phyloP scores from a whole-genome alignment of 2,329 filamentous ascomycete species.

The Colletotrichum sojae region DNA sequence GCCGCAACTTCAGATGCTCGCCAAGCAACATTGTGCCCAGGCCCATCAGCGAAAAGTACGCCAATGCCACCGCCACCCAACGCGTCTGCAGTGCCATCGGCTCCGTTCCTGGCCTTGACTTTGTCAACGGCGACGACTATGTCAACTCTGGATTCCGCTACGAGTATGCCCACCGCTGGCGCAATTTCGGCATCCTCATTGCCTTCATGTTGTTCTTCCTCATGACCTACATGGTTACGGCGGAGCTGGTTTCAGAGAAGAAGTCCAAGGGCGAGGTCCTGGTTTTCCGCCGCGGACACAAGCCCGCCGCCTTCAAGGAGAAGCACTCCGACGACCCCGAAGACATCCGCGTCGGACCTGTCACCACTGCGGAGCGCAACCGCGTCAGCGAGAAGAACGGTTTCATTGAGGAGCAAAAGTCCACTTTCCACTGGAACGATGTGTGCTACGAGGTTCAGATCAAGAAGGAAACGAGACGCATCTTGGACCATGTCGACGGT shows the following conservation, averaged over 20 bases:
- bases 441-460: conserved; percentile 85
- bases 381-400: conserved; percentile 54
- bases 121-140: conserved; percentile 72
- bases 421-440: conserved; percentile 88
- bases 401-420: conserved; percentile 71
- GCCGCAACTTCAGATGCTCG: conserved; percentile 69
- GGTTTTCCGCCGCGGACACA: conserved; percentile 80
- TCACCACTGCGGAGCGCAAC: conserved; percentile 60
- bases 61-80: conserved; percentile 52
- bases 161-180: conserved; percentile 72
- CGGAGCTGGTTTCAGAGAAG: conserved; percentile 75
- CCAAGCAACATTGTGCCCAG: conserved; percentile 59
- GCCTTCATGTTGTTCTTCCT: conserved; percentile 76
- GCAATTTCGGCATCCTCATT: conserved; percentile 79
- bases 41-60: conserved; percentile 49
- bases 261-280: conserved; percentile 85
- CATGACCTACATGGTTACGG: conserved; percentile 72
- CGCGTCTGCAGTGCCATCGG: conserved; percentile 73
- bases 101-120: conserved; percentile 64
- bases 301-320: conserved; percentile 70
- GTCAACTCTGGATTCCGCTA: conserved; percentile 70
- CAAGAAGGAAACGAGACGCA: conserved; percentile 80
- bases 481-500: conserved; percentile 89
- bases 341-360: conserved; percentile 63
- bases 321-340: conserved; percentile 75